Base-by-base conservation (phyloP, 345 rosid genomes). In the Aquilaria yunnanensis region DNA sequence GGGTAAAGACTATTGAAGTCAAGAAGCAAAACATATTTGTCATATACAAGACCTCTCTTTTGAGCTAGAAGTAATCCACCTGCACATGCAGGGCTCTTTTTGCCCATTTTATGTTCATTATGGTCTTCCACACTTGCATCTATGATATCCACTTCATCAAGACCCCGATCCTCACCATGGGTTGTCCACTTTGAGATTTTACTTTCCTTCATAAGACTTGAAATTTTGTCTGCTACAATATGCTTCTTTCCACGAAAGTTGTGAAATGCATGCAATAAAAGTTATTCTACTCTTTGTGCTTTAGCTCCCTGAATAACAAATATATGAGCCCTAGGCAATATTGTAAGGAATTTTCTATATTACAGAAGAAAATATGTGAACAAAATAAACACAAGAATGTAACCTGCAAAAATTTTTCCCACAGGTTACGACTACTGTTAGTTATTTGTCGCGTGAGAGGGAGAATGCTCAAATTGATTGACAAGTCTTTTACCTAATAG, bases 1-100 rank as follows among this genome's bases (percentile, higher is more conserved):
- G 99, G 99, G 69, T 94, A 94, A 63, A 94, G 97, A 77, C 99
- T 94, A 70, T 88, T 94, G 77, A 90, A 94, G 81, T 94, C 99
- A 58, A 90, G 84, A 80, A 94, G 95, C 80, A 94, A 73, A 54
- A 94, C 80, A 77, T 82, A 88, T 77, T 85, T 94, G 81, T 94
- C 99, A 73, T 90, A 94, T 68, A 94, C 23, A 23, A 23, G 71
- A 73, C 99, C 97, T 70, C 65, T 88, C 75, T 94, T 94, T 34
- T 96, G 99, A 81, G 90, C 99, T 85, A 94, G 77, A 70, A 94
- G 96, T 74, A 94, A 75, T 69, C 99, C 97, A 65, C 99, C 99
- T 41, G 85, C 85, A 77, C 90, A 94, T 63, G 92, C 77, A 71
- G 99, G 93, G 67, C 90, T 90, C 13, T 82, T 94, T 79, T 88